Conservation (phyloP, 805 yeast species). For the Barnettozyma pratensis region DNA sequence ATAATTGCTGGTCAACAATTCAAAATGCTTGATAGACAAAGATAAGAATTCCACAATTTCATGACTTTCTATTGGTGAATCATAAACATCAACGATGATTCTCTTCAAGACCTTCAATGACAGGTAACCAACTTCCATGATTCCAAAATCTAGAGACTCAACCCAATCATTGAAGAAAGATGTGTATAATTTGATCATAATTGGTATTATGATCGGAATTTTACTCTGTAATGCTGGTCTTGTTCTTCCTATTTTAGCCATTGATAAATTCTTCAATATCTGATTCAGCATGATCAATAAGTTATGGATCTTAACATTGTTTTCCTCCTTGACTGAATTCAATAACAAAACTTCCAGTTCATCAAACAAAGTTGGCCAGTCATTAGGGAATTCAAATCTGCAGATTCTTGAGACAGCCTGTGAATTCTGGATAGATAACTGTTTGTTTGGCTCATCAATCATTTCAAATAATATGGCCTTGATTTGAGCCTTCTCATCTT, state of each 20-base stretch:
- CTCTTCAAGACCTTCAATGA: constrained; percentile 72
- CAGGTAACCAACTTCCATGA: constrained; percentile 72
- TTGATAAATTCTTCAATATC: constrained; percentile 64
- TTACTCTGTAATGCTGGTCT: constrained; percentile 72
- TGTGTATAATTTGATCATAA: constrained; percentile 54
- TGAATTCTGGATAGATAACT: constrained; percentile 77
- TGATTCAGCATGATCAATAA: constrained; percentile 67
- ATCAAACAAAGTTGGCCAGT: constrained; percentile 81
- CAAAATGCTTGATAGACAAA: constrained; percentile 53
- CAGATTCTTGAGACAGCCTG: constrained; percentile 75
- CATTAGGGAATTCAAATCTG: constrained; percentile 78
- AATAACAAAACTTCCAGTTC: constrained; percentile 45
- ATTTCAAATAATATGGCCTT: constrained; percentile 51
- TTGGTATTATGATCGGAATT: constrained; percentile 56
- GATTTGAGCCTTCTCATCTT: constrained; percentile 68
- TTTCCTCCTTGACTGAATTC: constrained; percentile 36
- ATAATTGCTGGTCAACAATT: constrained; percentile 47
- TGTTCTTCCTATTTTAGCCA: constrained; percentile 80
- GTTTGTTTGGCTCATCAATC: constrained; percentile 66
- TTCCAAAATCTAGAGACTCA: constrained; percentile 37
- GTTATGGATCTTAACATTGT: constrained; percentile 55
- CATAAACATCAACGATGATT: constrained; percentile 70
- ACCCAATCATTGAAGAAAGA: constrained; percentile 63
- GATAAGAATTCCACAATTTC: constrained; percentile 58
- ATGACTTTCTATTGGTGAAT: constrained; percentile 56